Conservation (phyloP, 176 grass and related monocot species). For the Oryza nivara region DNA sequence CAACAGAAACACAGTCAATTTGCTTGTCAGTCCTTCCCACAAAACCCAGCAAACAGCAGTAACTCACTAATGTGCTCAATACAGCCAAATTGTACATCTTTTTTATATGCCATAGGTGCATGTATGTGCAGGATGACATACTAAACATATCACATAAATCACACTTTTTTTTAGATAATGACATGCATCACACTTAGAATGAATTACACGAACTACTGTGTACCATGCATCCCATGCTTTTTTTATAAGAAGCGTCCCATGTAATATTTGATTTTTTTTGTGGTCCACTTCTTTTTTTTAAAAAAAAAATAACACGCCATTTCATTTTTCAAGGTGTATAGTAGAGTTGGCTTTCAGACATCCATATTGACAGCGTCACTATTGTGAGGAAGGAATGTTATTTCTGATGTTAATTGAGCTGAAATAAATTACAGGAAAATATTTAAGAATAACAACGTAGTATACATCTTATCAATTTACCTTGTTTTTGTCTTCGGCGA, state of each 20-base stretch:
- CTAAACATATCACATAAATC: background rate
- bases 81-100: background rate
- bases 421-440: background rate
- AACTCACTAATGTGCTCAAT: background rate
- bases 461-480: conserved; percentile 35
- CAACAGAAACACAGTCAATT: background rate
- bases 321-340: conserved; percentile 7
- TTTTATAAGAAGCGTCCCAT: background rate
- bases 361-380: conserved; percentile 9
- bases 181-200: conserved; percentile 7
- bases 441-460: background rate
- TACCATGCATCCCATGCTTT: background rate
- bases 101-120: background rate
- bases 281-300: background rate
- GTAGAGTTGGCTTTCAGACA: background rate
- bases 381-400: background rate
- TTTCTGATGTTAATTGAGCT: conserved; percentile 7
- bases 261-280: background rate
- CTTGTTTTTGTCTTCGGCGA: conserved; percentile 96
- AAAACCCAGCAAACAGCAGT: background rate
- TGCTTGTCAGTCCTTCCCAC: background rate
- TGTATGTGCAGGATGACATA: background rate
- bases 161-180: background rate
- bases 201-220: background rate
- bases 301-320: background rate